Conservation (phyloP, 2,329 filamentous ascomycete species). For the Colletotrichum magnum region DNA sequence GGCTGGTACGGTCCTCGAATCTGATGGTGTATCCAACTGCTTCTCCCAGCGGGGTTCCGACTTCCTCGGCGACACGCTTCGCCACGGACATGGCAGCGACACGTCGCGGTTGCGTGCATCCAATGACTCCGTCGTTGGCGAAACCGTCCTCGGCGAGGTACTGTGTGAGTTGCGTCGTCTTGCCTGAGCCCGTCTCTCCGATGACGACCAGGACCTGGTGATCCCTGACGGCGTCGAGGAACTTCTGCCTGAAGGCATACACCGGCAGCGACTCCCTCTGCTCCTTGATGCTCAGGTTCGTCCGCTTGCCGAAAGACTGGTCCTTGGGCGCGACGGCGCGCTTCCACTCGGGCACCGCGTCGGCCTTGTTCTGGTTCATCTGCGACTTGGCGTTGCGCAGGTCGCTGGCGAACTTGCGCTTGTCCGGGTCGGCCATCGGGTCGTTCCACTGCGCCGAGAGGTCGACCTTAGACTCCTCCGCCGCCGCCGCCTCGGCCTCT, state of each 20-base stretch:
- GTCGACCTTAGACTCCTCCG: conserved; percentile 85
- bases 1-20: conserved; percentile 94
- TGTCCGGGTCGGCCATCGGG: conserved; percentile 89
- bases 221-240: conserved; percentile 87
- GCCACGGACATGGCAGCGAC: conserved; percentile 98
- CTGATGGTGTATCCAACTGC: conserved; percentile 98
- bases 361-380: conserved; percentile 65
- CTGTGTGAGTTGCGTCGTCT: conserved; percentile 96
- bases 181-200: conserved; percentile 96
- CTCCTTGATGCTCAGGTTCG: conserved; percentile 93
- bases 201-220: conserved; percentile 97
- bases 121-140: conserved; percentile 88
- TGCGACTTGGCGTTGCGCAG: conserved; percentile 76
- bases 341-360: conserved; percentile 93
- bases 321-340: conserved; percentile 84
- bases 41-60: conserved; percentile 89
- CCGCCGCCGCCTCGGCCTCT: conserved; percentile 82
- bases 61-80: conserved; percentile 95
- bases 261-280: conserved; percentile 93
- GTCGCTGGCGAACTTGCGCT: conserved; percentile 91
- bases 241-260: conserved; percentile 86
- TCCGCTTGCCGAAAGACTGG: conserved; percentile 86
- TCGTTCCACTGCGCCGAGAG: conserved; percentile 95
- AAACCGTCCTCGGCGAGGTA: conserved; percentile 95
- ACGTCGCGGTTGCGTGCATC: conserved; percentile 96